These are phyloP conservation scores for Brassica juncea DNA, from an alignment of 345 rosid species.

Conservation along the genomic window DNA sequence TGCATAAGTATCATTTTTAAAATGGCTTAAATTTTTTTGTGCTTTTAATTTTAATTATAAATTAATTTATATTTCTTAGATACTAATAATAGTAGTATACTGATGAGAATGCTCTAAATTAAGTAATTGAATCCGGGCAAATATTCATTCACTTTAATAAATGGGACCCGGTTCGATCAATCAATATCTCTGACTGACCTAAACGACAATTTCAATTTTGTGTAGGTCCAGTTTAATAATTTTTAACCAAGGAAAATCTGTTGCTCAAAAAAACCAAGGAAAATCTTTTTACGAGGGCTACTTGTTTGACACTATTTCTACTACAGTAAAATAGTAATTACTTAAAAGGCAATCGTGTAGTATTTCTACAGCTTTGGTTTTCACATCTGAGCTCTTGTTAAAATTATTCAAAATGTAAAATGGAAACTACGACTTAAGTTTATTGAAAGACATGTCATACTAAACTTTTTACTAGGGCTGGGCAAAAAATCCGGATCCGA, in stretches of 20 bases:
- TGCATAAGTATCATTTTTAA: too few species aligned
- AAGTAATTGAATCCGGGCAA: too few species aligned
- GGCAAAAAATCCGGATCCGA: too few species aligned
- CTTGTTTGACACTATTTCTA: background rate
- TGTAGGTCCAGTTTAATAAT: background rate
- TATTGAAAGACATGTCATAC: background rate
- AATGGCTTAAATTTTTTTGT: too few species aligned
- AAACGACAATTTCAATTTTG: background rate
- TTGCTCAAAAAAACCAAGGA: too few species aligned
- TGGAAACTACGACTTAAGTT: background rate
- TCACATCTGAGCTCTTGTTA: background rate
- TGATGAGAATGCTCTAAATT: too few species aligned
- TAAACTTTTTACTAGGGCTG: background rate
- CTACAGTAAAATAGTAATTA: background rate
- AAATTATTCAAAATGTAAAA: background rate
- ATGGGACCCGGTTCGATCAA: conserved; percentile 6
- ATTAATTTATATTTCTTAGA: too few species aligned
- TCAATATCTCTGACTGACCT: background rate
- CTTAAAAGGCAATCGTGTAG: background rate
- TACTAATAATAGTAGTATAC: too few species aligned
- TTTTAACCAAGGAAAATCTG: background rate
- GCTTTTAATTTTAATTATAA: too few species aligned
- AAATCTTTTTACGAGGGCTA: background rate
- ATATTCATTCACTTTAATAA: background rate
- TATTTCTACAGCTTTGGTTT: background rate